Evolutionary conservation across 441 rosid genomes (phyloP), one percentile per base, ranked within the genome.

Genomic region (Adansonia gregorii): DNA sequence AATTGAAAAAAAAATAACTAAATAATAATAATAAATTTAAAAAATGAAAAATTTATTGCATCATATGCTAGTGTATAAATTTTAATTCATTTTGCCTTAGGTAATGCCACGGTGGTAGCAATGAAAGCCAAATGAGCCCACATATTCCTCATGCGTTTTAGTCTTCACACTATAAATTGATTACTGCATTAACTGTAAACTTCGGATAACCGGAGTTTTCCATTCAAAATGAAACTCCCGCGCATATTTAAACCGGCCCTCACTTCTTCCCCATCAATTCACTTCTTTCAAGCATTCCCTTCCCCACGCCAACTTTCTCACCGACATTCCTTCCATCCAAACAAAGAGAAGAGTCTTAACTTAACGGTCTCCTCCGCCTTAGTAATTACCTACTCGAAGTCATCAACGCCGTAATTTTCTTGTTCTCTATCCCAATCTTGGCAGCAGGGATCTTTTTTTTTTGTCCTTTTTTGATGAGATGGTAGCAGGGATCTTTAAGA

Each of bases 341-440:
- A 56, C 24, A 56, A 31, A 31, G 35, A 31, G 35, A 56, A 56
- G 11, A 7, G 61, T 20, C 3, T 56, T 27, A 20, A 22, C 8
- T 6, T 6, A 3, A 69, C n/a, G 43, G 55, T 54, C 65, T 3
- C 88, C 85, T 84, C 65, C 91, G 89, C 15, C 6, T 83, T n/a
- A 88, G 91, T 81, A 91, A 91, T 84, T 89, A 79, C 75, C 78
- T 91, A 48, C 76, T 93, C 0, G 94, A 90, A 22, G 65, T 88
- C 69, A 90, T 91, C 22, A 90, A 91, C 86, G 58, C 89, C 80
- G 5, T 87, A 4, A 89, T 91, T 51, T 87, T 91, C 77, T 79
- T 90, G n/a, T 75, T 91, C 66, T 91, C 95, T 0, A 76, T 91
- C 71, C 90, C 93, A 9, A 87, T 91, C 67, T 83, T 93, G 55